Base-by-base conservation (phyloP, 441 rosid species). In the Pelargonium cotyledonis region DNA sequence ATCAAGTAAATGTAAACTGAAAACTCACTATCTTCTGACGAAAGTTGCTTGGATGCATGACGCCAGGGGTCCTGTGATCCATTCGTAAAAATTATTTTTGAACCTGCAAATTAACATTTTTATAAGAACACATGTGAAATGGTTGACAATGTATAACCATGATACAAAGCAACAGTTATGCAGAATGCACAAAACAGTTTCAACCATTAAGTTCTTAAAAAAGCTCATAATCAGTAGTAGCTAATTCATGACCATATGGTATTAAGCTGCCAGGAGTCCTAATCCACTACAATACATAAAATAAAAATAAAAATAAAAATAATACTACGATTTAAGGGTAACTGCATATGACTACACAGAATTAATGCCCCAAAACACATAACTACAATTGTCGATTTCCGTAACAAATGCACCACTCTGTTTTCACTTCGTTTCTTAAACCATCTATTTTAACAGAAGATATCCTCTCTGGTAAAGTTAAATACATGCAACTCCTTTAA, bases 11-110 rank as follows among this genome's bases (percentile, higher is more conserved):
- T 60, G 26, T 14, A 58, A 60, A 49, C 38, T 1, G 18, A 61
- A 67, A 29, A 78, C 96, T 82, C 82, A 94, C 99, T 58, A 4
- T 81, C 96, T 43, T 86, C 81, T n/a, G 99, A 88, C 67, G 99
- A 94, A 64, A 69, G 77, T 80, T 89, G 88, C 68, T 91, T 94
- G 19, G 96, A 88, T 65, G 99, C 99, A 78, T 86, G 98, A 16
- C 97, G 98, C 98, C 96, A 94, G 47, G 99, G 97, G 80, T 94
- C 99, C 69, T 94, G 97, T 65, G 99, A 94, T 65, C 99, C 99
- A 68, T 94, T 94, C 51, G 97, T 82, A 76, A 91, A 94, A 63
- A 94, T 70, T 40, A 91, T 89, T 80, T 83, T 94, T 26, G 99
- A 86, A 51, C 88, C 97, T 91, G 90, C 78, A 83, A 76, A 63